A percentile compares a stretch with the other conserved stretches of the same genome.
phyloP scores from a whole-genome alignment of 1,284 basidiomycete genomes.

The Phlebopus sp. region DNA sequence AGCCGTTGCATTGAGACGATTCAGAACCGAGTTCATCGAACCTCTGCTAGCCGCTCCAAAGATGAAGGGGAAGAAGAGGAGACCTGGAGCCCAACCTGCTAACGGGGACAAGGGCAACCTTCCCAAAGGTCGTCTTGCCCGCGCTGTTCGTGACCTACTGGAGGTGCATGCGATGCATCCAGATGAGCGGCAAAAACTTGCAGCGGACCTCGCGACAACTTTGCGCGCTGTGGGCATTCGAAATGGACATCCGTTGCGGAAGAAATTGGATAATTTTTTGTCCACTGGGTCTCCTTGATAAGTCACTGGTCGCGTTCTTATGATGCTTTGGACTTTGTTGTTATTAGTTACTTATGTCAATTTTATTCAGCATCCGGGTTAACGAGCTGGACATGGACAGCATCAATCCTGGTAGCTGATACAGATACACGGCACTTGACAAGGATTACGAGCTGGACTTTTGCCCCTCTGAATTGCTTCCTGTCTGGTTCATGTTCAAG shows the following conservation, averaged over 20 bases:
- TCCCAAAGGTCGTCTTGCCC: conserved; percentile 64
- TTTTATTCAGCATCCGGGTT: conserved; percentile 1
- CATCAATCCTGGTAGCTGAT: neutral
- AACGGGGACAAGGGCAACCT: conserved; percentile 35
- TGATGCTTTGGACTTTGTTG: conserved; percentile 1
- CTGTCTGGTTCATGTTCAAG: conserved; percentile 24
- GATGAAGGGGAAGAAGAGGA: conserved; percentile 52
- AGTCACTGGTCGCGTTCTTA: neutral
- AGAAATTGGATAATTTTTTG: conserved; percentile 57
- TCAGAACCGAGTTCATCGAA: conserved; percentile 68
- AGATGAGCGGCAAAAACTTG: conserved; percentile 46
- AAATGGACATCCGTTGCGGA: conserved; percentile 60
- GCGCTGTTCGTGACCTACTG: conserved; percentile 61
- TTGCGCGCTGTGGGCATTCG: conserved; percentile 56
- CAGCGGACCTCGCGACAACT: conserved; percentile 47
- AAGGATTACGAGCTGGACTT: conserved; percentile 18
- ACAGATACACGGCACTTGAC: neutral
- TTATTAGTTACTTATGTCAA: neutral
- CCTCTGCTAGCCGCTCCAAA: conserved; percentile 65
- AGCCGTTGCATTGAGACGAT: conserved; percentile 63
- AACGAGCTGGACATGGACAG: conserved; percentile 1
- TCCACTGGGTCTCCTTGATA: conserved; percentile 12
- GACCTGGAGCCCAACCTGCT: conserved; percentile 23
- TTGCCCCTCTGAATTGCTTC: conserved; percentile 25
- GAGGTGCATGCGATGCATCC: conserved; percentile 49